Evolutionary conservation across 352 stramenopile species (phyloP), one percentile per base, ranked within the genome.

Genomic region (Pythium utonaiense): DNA sequence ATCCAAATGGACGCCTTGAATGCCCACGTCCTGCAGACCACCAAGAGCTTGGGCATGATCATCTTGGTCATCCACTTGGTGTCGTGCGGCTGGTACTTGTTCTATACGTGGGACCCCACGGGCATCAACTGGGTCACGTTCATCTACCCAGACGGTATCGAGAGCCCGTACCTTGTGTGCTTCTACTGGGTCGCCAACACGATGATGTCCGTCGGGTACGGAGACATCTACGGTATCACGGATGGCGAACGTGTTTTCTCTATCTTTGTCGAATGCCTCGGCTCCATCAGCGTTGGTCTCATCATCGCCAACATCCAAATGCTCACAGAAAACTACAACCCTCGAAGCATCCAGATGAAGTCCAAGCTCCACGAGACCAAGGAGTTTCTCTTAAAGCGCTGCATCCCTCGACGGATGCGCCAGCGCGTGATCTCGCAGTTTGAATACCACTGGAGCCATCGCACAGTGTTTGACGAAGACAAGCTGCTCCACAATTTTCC

Each of bases 111-210:
- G 80, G 82, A 92, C 58, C 80, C 83, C 6, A 61, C 56, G 14
- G 77, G 80, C 6, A 64, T 62, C 42, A 91, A 90, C 59, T 92
- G 83, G 83, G 83, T 92, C 48, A 92, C 76, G 5, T 73, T 70
- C 36, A 64, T 86, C 17, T 48, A 75, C 24, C 36, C 55, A 2
- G 51, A 83, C 5, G 73, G 79, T 3, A 61, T 93, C 28, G 17
- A 56, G 38, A 70, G 77, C 33, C 85, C 93, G 49, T 98, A 98
- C 65, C 66, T 97, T 13, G 82, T 89, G 10, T 88, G 80, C 62
- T 92, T 97, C 55, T 97, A 98, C 70, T 97, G 88, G 89, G 93
- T 93, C 28, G 86, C 92, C 0, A 95, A 95, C 48, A 97, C 89
- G 8, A 96, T 98, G 76, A 97, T 97, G 88, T 95, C 88, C 0